These are phyloP conservation scores for Plasmopara halstedii DNA, from an alignment of 352 stramenopile species.

Conservation along the genomic window DNA sequence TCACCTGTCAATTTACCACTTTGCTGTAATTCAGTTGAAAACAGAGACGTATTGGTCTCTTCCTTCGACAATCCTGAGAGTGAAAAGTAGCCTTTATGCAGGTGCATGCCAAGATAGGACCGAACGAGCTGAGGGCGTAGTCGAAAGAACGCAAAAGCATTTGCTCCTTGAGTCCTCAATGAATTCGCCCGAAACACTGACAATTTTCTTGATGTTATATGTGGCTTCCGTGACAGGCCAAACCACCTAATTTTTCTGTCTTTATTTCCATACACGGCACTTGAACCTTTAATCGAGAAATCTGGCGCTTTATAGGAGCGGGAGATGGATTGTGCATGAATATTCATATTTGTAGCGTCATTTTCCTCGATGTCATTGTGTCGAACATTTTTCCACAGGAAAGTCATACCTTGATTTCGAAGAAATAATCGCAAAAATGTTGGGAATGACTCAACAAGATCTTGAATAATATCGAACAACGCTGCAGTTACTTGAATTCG, in stretches of 20 bases:
- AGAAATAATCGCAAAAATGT: slow-evolving; percentile 39
- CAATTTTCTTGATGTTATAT: slow-evolving; percentile 17
- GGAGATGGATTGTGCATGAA: slow-evolving; percentile 1
- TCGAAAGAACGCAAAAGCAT: slow-evolving; percentile 22
- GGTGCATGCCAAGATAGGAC: slow-evolving; percentile 17
- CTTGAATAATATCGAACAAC: slow-evolving; percentile 34
- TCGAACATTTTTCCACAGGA: slow-evolving; percentile 48
- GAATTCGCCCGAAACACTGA: slow-evolving; percentile 4
- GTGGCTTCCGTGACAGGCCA: slow-evolving; percentile 5
- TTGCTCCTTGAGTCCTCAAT: not conserved
- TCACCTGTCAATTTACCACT: no score
- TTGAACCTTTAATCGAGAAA: slow-evolving; percentile 1
- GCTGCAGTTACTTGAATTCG: slow-evolving; percentile 24
- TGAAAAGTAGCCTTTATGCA: slow-evolving; percentile 18
- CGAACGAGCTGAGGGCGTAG: slow-evolving; percentile 28
- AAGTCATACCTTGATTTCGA: slow-evolving; percentile 26
- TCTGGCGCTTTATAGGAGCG: slow-evolving; percentile 8
- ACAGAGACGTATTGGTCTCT: slow-evolving; percentile 5
- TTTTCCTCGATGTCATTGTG: slow-evolving; percentile 15
- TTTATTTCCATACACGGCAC: slow-evolving; percentile 8
- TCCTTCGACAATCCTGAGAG: slow-evolving; percentile 12
- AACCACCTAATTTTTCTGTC: slow-evolving; percentile 11
- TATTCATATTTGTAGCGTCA: not conserved
- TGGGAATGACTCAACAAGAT: slow-evolving; percentile 24
- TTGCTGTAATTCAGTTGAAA: no score